Evolutionary conservation across 208 protist species (phyloP), one percentile per base, ranked within the genome.

Genomic region (Trypanosoma mega): DNA sequence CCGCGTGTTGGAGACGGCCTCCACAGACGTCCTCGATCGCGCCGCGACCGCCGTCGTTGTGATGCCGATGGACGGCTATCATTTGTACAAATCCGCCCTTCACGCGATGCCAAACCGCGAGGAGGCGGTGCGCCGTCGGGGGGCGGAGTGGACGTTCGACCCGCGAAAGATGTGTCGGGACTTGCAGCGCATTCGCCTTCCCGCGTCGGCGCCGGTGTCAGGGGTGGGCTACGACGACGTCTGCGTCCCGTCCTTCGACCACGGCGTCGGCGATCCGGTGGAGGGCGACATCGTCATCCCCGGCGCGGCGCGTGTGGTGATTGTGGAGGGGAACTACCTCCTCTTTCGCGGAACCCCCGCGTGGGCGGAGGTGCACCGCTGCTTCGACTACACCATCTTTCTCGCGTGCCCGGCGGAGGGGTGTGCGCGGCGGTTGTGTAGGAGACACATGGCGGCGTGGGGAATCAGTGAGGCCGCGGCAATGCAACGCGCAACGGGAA

Each of bases 31-130:
- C 16, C 39, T 24, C 0, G 54, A 67, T 30, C 50, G 53, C 34
- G 44, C 29, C 3, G 45, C 11, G 16, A 31, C 46, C 2, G 48
- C 64, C 62, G 71, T 76, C 77, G 57, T 78, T 48, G 68, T 85
- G 30, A 90, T 93, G 79, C 76, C 83, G 18, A 88, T 91, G 83
- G 87, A 93, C 62, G 87, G 87, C 49, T 93, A 93, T 64, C 87
- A 93, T 63, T 43, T 78, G 30, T 86, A 81, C 51, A 65, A 73
- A n/a, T 20, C 18, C 11, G 68, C 78, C 46, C 70, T 93, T 27
- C 36, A 53, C 26, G 70, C 54, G 51, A 78, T 93, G 81, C 64
- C 72, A 36, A 73, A 91, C 65, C 33, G 76, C 20, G 33, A 65
- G 27, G 67, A 89, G 63, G 87, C 87, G 2, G 58, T 87, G 41